Evolutionary conservation across 352 stramenopile species (phyloP).

Genomic region (Globisporangium solare): DNA sequence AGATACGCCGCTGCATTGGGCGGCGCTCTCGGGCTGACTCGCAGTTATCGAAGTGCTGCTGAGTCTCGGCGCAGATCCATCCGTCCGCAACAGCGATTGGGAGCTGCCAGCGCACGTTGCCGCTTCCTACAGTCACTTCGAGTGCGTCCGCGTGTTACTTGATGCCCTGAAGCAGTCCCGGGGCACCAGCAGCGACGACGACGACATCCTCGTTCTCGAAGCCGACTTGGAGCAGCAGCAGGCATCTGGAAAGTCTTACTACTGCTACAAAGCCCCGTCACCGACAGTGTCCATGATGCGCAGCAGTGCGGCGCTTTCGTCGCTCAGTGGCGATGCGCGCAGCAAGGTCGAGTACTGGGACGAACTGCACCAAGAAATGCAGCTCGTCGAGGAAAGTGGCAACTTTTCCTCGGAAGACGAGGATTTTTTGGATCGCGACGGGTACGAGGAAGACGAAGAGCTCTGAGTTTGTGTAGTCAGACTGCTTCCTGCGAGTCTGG

Average conservation of each 20-base stretch:
- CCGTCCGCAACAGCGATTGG: constrained; percentile 51
- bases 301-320: neutral
- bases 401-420: constrained; percentile 73
- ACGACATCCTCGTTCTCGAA: constrained; percentile 16
- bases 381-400: constrained; percentile 71
- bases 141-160: constrained; percentile 43
- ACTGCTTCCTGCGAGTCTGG: too few species aligned
- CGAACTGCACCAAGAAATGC: constrained; percentile 59
- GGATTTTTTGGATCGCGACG: constrained; percentile 5
- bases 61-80: constrained; percentile 38
- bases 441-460: neutral
- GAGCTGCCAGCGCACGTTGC: constrained; percentile 50
- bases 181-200: neutral
- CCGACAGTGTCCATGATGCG: constrained; percentile 3
- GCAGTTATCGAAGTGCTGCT: constrained; percentile 34
- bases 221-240: constrained; percentile 30
- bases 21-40: constrained; percentile 43
- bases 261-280: constrained; percentile 21
- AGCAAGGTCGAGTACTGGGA: constrained; percentile 44
- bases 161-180: constrained; percentile 11
- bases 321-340: neutral
- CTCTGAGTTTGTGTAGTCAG: neutral
- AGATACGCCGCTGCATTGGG: constrained; percentile 66
- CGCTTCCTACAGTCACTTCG: constrained; percentile 32
- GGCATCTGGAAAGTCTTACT: constrained; percentile 20